Conservation (phyloP, 2,329 filamentous ascomycete genomes). For the Xylariaceae sp. region DNA sequence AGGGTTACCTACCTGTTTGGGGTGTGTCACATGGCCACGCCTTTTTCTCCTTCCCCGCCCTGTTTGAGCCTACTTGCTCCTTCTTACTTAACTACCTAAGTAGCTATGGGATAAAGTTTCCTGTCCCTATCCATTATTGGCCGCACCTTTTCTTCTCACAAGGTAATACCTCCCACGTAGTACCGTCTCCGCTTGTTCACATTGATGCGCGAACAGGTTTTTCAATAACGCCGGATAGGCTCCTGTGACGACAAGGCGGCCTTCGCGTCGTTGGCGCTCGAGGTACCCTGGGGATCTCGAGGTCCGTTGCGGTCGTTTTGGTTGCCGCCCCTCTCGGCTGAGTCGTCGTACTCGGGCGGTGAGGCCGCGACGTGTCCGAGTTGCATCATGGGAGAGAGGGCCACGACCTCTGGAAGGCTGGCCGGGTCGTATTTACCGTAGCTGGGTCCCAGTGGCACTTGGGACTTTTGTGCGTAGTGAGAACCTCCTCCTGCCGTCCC, state of each 20-base stretch:
- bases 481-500: not conserved
- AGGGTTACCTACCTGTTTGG: no score
- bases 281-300: not conserved
- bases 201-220: no score
- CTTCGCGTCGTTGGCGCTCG: constrained; percentile 7
- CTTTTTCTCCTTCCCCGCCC: no score
- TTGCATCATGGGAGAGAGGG: constrained; percentile 15
- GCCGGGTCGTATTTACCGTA: constrained; percentile 4
- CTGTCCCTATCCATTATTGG: no score
- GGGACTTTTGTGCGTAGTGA: constrained; percentile 1
- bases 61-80: no score
- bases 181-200: not conserved
- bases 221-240: constrained; percentile 18
- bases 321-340: constrained; percentile 4
- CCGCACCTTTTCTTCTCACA: no score
- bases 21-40: no score
- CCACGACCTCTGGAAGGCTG: constrained; percentile 3
- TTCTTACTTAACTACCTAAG: no score
- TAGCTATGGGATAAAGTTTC: no score
- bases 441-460: constrained; percentile 2
- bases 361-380: constrained; percentile 15
- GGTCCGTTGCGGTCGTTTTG: not conserved
- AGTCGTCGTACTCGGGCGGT: constrained; percentile 13
- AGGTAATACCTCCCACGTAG: no score
- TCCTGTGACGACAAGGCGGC: constrained; percentile 14